Evolutionary conservation across 75 land plant genomes (phyloP), one percentile per base, ranked within the genome.

Genomic region (Pseudotsuga menziesii): DNA sequence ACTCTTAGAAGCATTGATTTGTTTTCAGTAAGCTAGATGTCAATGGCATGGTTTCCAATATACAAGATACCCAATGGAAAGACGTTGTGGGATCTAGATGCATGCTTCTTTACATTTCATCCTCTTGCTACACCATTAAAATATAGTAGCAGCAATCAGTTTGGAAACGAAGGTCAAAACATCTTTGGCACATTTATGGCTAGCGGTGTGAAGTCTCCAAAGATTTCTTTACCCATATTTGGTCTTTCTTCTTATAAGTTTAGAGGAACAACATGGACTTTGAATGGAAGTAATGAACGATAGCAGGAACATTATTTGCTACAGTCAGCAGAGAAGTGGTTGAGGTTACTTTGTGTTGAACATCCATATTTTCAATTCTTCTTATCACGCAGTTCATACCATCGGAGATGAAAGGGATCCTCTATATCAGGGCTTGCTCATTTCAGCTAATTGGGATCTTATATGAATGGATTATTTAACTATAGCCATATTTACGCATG

Each of bases 11-110:
- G 94, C 79, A 86, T 85, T 77, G 94, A 91, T 83, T 80, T 91
- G 36, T 69, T 84, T 55, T 88, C 91, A 36, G 44, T 82, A 16
- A 91, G 94, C 76, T 91, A 91, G 94, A 76, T 91, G 39, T 87
- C 91, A 63, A 83, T 91, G 8, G 91, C 94, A 59, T 91, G 94
- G 94, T 89, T 85, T 78, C 98, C 98, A 26, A 95, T 95, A 78
- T 95, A 95, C 63, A 85, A 96, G 74, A 95, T 95, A 83, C 97
- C 98, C 9, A 89, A 74, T 23, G 98, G 98, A 64, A 89, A 92
- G 22, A 95, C 96, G 0, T 82, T 95, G 64, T 73, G 81, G 64
- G 95, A 93, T 77, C 67, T 95, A 60, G 98, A 91, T 64, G 89
- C 98, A 3, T 95, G 91, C 75, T 95, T 95, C 57, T 80, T 95